phyloP scores from a whole-genome alignment of 257 asterid genomes.

The Solanum gracilifrons region DNA sequence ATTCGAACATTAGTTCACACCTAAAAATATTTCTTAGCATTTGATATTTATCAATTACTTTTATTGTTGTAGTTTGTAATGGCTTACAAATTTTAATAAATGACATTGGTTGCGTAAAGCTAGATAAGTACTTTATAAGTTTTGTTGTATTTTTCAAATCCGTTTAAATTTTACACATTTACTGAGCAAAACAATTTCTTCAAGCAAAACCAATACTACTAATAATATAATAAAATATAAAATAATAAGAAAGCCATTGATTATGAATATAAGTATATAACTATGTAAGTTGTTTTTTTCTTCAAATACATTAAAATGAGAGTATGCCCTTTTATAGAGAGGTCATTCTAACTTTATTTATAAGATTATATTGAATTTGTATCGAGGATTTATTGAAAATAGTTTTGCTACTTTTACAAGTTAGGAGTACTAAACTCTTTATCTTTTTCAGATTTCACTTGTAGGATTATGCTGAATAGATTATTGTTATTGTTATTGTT shows the following conservation, averaged over 20 bases:
- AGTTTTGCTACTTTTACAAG: background rate
- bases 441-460: background rate
- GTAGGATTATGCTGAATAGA: rapidly evolving
- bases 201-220: background rate
- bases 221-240: background rate
- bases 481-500: too few relatives aligned
- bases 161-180: background rate
- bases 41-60: background rate
- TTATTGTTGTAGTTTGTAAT: background rate
- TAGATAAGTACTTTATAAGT: background rate
- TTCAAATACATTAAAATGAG: background rate
- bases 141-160: background rate
- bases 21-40: background rate
- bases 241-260: background rate
- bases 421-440: background rate
- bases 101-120: background rate
- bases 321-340: background rate
- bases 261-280: background rate
- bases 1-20: background rate
- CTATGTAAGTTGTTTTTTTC: background rate
- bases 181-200: background rate
- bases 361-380: background rate
- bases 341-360: too few relatives aligned
- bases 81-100: too few relatives aligned
- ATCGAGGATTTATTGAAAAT: background rate